Conservation (phyloP, 1,284 basidiomycete species). For the Irpex rosettiformis region DNA sequence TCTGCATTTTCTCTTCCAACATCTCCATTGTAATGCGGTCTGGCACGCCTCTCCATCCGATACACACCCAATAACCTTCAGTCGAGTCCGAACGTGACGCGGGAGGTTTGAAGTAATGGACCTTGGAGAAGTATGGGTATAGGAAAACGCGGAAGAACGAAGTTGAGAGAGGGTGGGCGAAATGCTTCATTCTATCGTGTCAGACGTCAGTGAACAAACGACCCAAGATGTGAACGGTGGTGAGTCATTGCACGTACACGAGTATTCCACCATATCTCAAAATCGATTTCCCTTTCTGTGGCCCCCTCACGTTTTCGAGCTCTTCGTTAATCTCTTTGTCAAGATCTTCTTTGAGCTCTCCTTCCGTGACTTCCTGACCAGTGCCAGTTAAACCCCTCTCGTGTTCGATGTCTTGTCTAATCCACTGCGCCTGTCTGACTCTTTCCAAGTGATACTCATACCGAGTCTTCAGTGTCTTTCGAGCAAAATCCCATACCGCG, state of each 20-base stretch:
- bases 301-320: not conserved
- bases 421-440: not conserved
- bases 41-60: slow-evolving; percentile 47
- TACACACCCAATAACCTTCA: slow-evolving; percentile 76
- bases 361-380: not conserved
- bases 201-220: not conserved
- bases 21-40: not conserved
- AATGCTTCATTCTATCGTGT: slow-evolving; percentile 68
- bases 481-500: slow-evolving; percentile 31
- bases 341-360: not conserved
- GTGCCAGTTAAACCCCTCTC: not conserved
- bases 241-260: slow-evolving; percentile 46
- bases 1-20: not conserved
- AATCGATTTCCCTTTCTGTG: not conserved
- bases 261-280: slow-evolving; percentile 51
- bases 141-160: slow-evolving; percentile 51
- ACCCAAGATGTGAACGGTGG: slow-evolving; percentile 8
- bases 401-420: not conserved
- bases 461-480: slow-evolving; percentile 16
- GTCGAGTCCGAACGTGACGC: slow-evolving; percentile 66
- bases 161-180: slow-evolving; percentile 58
- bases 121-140: slow-evolving; percentile 53
- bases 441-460: not conserved
- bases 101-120: slow-evolving; percentile 60
- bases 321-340: not conserved